phyloP scores from a whole-genome alignment of 2,329 filamentous ascomycete genomes.

The Blastomyces parvus region DNA sequence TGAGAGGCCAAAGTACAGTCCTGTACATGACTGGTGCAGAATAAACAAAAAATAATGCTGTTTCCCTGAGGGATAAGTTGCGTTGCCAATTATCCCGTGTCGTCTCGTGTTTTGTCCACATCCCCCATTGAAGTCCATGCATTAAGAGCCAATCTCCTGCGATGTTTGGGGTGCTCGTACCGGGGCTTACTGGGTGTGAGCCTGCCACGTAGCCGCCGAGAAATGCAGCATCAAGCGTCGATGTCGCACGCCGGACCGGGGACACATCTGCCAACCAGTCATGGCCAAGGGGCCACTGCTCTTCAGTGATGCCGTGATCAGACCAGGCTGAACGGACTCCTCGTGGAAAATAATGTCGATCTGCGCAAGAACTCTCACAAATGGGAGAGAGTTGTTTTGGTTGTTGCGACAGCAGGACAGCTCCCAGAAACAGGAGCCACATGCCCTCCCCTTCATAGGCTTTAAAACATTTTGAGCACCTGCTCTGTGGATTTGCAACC shows the following conservation, averaged over 20 bases:
- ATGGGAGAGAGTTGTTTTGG: too few relatives aligned
- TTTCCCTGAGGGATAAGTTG: too few relatives aligned
- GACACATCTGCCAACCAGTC: slow-evolving; percentile 1
- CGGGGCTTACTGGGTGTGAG: slow-evolving; percentile 1
- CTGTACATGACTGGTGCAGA: background rate
- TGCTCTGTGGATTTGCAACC: too few relatives aligned
- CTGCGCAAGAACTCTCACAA: too few relatives aligned
- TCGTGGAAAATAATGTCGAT: too few relatives aligned
- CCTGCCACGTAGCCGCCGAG: slow-evolving; percentile 2
- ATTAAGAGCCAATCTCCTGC: background rate
- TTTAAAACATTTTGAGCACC: too few relatives aligned
- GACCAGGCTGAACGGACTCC: background rate
- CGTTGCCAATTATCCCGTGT: background rate
- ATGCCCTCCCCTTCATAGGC: too few relatives aligned
- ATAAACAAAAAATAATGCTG: background rate
- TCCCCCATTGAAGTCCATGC: background rate
- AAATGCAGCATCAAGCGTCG: background rate
- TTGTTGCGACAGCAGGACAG: too few relatives aligned
- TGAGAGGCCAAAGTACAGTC: background rate
- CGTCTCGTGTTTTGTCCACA: background rate
- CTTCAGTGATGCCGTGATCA: background rate
- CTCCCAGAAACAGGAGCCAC: too few relatives aligned
- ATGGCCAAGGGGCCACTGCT: too few relatives aligned
- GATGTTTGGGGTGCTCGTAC: too few relatives aligned
- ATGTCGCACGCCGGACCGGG: background rate